Percentiles rank a stretch among this genome's conserved stretches.
phyloP scores from a whole-genome alignment of 441 rosid genomes.

The Aquilaria agallochum region DNA sequence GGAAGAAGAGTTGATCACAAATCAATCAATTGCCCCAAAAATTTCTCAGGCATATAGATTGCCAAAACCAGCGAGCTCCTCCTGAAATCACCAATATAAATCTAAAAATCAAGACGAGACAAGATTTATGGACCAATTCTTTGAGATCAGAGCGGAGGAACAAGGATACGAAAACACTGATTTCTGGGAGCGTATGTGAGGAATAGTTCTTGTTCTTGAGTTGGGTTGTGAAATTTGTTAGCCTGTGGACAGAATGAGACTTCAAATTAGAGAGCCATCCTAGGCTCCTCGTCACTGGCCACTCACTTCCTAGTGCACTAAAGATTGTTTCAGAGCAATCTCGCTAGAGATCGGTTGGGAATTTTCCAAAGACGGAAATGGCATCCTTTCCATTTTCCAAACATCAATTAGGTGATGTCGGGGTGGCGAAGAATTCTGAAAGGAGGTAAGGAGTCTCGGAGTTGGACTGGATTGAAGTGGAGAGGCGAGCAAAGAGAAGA shows the following conservation, averaged over 20 bases:
- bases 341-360: no score
- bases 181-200: background rate
- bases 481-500: no score
- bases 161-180: background rate
- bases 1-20: constrained; percentile 1
- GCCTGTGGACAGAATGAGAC: background rate
- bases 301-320: no score
- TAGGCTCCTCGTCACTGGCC: no score
- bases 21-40: constrained; percentile 3
- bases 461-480: no score
- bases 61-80: constrained; percentile 6
- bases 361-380: no score
- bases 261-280: background rate
- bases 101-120: background rate
- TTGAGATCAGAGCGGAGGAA: background rate
- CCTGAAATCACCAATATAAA: background rate
- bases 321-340: no score
- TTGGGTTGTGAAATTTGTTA: no score
- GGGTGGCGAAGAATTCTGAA: no score
- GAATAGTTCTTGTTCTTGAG: background rate
- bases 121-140: constrained; percentile 9
- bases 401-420: no score
- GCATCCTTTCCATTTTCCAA: no score
- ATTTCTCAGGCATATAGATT: constrained; percentile 11
- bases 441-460: no score